These are phyloP conservation scores for Colletotrichum horii DNA, from an alignment of 2,329 filamentous ascomycete species.

Conservation along the genomic window DNA sequence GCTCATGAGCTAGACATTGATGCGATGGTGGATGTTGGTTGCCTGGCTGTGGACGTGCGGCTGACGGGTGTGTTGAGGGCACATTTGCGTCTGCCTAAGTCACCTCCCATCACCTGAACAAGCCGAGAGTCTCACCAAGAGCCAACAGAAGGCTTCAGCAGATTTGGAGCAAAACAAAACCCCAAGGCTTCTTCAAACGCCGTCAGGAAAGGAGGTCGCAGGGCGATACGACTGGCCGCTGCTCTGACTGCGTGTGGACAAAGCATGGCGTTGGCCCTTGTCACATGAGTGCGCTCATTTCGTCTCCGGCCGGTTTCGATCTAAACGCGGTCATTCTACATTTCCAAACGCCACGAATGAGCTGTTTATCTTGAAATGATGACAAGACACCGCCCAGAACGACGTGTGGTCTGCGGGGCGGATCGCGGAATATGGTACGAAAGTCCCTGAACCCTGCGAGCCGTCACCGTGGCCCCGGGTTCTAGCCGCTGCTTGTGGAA, in stretches of 20 bases:
- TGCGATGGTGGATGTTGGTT: neutral
- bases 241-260: neutral
- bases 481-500: neutral
- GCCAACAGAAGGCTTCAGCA: neutral
- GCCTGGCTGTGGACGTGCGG: neutral
- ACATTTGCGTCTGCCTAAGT: neutral
- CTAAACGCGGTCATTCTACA: neutral
- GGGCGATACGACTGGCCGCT: neutral
- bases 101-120: neutral
- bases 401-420: neutral
- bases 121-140: fast-evolving
- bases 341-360: neutral
- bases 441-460: neutral
- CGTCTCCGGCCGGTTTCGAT: neutral
- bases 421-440: neutral
- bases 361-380: neutral
- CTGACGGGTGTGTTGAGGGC: neutral
- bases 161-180: neutral
- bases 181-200: too few species aligned
- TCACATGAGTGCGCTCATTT: neutral
- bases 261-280: neutral
- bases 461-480: neutral
- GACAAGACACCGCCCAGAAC: neutral
- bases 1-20: neutral
- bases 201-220: neutral